Percentiles rank a stretch among this genome's conserved stretches.
These are phyloP conservation scores for Marsdenia floribunda DNA, from an alignment of 257 asterid genomes.

Conservation along the genomic window DNA sequence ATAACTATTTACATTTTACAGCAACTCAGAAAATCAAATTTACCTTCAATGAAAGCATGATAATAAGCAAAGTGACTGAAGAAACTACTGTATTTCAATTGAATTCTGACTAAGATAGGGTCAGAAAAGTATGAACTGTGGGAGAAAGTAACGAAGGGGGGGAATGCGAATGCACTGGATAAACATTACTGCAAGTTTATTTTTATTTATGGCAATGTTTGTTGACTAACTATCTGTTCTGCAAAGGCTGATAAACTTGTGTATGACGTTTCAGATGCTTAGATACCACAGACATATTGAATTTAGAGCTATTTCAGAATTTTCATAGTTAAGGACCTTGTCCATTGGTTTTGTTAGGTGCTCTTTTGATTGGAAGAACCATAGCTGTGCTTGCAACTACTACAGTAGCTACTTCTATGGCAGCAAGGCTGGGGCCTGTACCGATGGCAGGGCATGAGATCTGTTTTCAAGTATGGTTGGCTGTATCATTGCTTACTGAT, in stretches of 20 bases:
- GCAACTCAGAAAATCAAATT: background rate
- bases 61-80: background rate
- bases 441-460: conserved; percentile 92
- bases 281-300: background rate
- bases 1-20: background rate
- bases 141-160: background rate
- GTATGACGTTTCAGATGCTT: background rate
- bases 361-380: conserved; percentile 74
- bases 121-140: background rate
- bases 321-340: conserved; percentile 7
- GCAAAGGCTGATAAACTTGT: background rate
- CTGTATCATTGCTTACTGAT: conserved; percentile 87
- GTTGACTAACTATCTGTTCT: background rate
- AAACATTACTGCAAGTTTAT: background rate
- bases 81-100: background rate
- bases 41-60: background rate
- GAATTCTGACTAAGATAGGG: background rate
- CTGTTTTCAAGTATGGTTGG: conserved; percentile 92
- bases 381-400: conserved; percentile 68
- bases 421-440: conserved; percentile 74
- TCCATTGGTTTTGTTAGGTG: conserved; percentile 49
- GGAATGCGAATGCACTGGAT: background rate
- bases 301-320: background rate
- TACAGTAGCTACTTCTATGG: conserved; percentile 88
- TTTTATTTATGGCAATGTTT: no score